These are phyloP conservation scores for Scheffersomyces lignicola DNA, from an alignment of 1,139 yeast genomes.

Conservation along the genomic window DNA sequence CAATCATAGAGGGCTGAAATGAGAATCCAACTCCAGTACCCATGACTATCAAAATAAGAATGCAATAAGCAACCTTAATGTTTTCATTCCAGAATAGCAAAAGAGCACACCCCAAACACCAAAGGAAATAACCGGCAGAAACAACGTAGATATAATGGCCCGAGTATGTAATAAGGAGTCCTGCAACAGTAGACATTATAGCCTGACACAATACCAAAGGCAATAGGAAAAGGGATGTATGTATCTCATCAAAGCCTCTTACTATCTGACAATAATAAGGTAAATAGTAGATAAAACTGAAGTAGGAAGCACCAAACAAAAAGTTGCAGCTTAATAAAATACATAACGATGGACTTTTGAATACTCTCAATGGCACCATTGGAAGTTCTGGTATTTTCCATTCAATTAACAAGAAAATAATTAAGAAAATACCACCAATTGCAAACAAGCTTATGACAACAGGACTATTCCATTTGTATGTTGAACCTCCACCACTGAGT, in stretches of 20 bases:
- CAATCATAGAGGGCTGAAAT: constrained; percentile 47
- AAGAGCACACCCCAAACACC: constrained; percentile 44
- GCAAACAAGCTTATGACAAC: constrained; percentile 47
- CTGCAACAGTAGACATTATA: constrained; percentile 38
- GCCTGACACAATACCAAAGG: constrained; percentile 48
- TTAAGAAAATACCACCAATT: constrained; percentile 44
- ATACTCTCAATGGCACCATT: constrained; percentile 54
- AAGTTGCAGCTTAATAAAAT: constrained; percentile 44
- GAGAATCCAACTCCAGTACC: constrained; percentile 45
- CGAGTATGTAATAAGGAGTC: constrained; percentile 40
- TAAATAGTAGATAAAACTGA: constrained; percentile 42
- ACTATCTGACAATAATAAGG: constrained; percentile 56
- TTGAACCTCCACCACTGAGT: constrained; percentile 56
- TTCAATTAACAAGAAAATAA: constrained; percentile 47
- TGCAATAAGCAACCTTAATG: constrained; percentile 32
- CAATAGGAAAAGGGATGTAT: constrained; percentile 39
- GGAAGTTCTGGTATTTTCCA: constrained; percentile 52
- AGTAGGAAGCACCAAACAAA: constrained; percentile 51
- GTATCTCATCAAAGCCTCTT: constrained; percentile 37
- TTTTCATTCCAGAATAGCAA: constrained; percentile 32
- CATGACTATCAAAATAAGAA: constrained; percentile 37
- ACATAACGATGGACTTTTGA: constrained; percentile 38
- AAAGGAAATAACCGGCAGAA: constrained; percentile 39
- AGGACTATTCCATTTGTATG: constrained; percentile 52
- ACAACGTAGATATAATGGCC: constrained; percentile 47